Conservation (phyloP, 257 asterid genomes). For the Solanum megistacrolobum region DNA sequence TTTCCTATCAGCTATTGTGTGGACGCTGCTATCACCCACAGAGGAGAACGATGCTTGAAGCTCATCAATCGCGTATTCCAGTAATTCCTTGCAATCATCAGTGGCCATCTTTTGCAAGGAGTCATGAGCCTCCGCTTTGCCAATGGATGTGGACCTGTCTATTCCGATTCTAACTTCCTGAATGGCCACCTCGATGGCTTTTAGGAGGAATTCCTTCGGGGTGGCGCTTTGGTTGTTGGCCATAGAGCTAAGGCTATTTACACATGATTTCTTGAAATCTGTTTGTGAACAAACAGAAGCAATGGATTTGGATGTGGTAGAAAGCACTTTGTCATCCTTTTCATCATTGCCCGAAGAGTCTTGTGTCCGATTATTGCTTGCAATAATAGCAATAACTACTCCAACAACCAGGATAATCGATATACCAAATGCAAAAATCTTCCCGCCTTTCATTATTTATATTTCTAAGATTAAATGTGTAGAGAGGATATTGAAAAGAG, state of each 20-base stretch:
- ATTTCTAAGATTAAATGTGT: neutral
- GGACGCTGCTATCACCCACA: slow-evolving; percentile 19
- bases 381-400: slow-evolving; percentile 1
- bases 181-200: slow-evolving; percentile 15
- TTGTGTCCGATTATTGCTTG: neutral
- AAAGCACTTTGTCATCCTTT: neutral
- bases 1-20: slow-evolving; percentile 7
- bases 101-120: slow-evolving; percentile 35
- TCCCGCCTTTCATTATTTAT: slow-evolving; percentile 8
- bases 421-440: slow-evolving; percentile 4
- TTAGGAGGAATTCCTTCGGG: slow-evolving; percentile 22
- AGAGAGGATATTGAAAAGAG: neutral
- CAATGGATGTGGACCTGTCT: slow-evolving; percentile 6
- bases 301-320: slow-evolving; percentile 13
- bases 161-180: slow-evolving; percentile 17
- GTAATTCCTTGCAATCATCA: slow-evolving; percentile 30
- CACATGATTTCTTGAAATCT: slow-evolving; percentile 20
- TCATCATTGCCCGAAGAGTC: neutral
- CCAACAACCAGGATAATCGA: slow-evolving; percentile 16
- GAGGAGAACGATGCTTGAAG: slow-evolving; percentile 27
- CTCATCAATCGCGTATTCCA: slow-evolving; percentile 29
- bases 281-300: slow-evolving; percentile 25
- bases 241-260: slow-evolving; percentile 12
- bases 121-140: slow-evolving; percentile 13
- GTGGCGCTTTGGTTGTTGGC: slow-evolving; percentile 12